Conservation (phyloP, 441 rosid genomes). For the Gossypium trilobum region DNA sequence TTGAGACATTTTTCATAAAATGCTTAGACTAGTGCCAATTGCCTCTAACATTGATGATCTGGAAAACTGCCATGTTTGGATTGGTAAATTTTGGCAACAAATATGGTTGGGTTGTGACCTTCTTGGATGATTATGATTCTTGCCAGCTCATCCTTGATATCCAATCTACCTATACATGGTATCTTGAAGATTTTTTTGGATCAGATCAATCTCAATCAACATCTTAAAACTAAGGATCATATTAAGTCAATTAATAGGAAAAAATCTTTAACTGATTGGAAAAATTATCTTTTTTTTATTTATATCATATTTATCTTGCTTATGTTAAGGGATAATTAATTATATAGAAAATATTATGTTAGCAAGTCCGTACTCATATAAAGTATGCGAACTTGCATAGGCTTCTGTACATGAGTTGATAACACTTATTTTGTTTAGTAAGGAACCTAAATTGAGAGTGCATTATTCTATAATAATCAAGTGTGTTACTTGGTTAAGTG, state of each 20-base stretch:
- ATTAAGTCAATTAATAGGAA: neutral
- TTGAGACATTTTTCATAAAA: no score
- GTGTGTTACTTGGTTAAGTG: neutral
- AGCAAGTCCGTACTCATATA: neutral
- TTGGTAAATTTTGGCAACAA: no score
- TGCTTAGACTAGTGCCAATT: no score
- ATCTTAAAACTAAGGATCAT: neutral
- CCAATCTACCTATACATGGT: no score
- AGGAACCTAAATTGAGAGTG: neutral
- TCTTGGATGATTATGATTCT: no score
- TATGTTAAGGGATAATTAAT: neutral
- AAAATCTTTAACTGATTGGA: neutral
- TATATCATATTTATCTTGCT: neutral
- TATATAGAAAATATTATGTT: no score
- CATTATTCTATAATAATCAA: neutral
- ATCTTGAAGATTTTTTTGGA: no score
- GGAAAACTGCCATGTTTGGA: no score
- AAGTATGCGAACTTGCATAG: neutral
- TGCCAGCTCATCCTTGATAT: no score
- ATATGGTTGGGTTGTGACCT: no score
- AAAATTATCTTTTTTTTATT: neutral
- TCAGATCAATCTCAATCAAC: no score
- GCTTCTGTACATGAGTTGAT: neutral
- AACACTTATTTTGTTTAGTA: neutral
- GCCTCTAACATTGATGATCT: no score